Base-by-base conservation (phyloP, 2,329 filamentous ascomycete genomes). In the Annulohypoxylon truncatum region DNA sequence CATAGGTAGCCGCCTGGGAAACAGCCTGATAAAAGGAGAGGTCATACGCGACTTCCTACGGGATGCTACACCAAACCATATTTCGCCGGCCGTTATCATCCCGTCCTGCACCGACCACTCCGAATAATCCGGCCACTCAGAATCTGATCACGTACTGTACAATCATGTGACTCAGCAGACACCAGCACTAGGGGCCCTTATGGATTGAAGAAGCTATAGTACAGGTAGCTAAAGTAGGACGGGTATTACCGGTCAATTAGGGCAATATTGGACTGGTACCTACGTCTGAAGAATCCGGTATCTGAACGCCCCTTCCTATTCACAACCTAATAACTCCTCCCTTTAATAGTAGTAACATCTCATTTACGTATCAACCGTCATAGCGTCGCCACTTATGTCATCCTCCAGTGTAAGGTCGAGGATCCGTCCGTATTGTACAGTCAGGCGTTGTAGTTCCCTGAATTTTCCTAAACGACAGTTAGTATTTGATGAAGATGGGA, bases 401-500 rank as follows among this genome's bases (percentile, higher is more conserved):
- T 82, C 82, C 47, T 84, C 82, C 4, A 82, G 71, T 5, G 83
- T 84, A 35, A 92, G 82, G 60, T 91, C 92, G 20, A 96, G 82
- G n/a, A 94, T 82, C 68, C 92, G 89, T 10, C 95, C 95, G 78
- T 98, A 98, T 68, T 96, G 95, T 24, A 97, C 92, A n/a, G 93
- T 97, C 42, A 97, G 87, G 24, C 96, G 87, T 79, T 99, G 96
- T 28, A 99, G 84, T 76, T 98, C 96, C 61, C 96, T 90, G 80
- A 96, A 95, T 89, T 98, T 98, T 64, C 93, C 94, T 97, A 72
- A 38, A 59, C 29, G 3, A 31, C 2, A 47, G 74, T 84, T 77
- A 84, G 79, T 66, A 60, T 42, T 13, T 31, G 24, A 20, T 48
- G 9, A 28, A 9, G 13, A 40, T 18, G 15, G 22, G n/a, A 38